Percentiles rank a stretch among this genome's conserved stretches.
phyloP scores from a whole-genome alignment of 495 filamentous ascomycete species.

The Astrocystis sublimbata region DNA sequence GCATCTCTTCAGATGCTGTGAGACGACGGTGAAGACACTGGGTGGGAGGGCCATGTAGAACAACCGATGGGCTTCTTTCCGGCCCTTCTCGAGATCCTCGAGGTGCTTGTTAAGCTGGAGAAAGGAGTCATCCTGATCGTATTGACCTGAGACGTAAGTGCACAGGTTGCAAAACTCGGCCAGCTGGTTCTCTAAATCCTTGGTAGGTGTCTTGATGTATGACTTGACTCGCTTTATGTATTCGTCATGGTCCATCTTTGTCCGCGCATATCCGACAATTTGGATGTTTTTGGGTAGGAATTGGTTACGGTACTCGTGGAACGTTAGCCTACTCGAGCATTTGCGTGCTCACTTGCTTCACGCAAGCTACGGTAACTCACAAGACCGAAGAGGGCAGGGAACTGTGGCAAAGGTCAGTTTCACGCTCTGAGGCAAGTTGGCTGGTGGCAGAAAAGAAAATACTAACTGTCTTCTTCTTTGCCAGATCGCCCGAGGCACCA shows the following conservation, averaged over 20 bases:
- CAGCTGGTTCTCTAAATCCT: conserved; percentile 94
- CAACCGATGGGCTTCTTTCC: conserved; percentile 82
- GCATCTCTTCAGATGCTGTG: conserved; percentile 92
- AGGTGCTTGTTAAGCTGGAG: conserved; percentile 84
- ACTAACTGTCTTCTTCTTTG: conserved; percentile 98
- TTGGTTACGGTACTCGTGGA: conserved; percentile 85
- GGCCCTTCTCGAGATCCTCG: conserved; percentile 79
- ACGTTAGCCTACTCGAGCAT: conserved; percentile 29
- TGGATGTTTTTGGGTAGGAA: conserved; percentile 97
- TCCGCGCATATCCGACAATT: conserved; percentile 98
- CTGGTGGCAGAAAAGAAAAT: conserved; percentile 16
- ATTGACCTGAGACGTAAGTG: conserved; percentile 94
- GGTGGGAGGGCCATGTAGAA: conserved; percentile 99
- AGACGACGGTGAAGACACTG: conserved; percentile 96
- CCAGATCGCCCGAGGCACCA: conserved; percentile 94
- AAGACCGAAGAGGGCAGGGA: conserved; percentile 96
- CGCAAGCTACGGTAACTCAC: conserved; percentile 59
- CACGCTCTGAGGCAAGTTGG: conserved; percentile 13
- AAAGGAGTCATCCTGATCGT: conserved; percentile 97
- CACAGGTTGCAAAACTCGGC: conserved; percentile 84
- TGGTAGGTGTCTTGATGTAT: conserved; percentile 98
- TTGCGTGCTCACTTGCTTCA: conserved; percentile 10
- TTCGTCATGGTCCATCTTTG: conserved; percentile 98
- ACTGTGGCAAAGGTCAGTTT: conserved; percentile 58
- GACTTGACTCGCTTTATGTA: conserved; percentile 91